These are phyloP conservation scores for Aciculoconidium aculeatum DNA, from an alignment of 805 yeast genomes.

Conservation along the genomic window DNA sequence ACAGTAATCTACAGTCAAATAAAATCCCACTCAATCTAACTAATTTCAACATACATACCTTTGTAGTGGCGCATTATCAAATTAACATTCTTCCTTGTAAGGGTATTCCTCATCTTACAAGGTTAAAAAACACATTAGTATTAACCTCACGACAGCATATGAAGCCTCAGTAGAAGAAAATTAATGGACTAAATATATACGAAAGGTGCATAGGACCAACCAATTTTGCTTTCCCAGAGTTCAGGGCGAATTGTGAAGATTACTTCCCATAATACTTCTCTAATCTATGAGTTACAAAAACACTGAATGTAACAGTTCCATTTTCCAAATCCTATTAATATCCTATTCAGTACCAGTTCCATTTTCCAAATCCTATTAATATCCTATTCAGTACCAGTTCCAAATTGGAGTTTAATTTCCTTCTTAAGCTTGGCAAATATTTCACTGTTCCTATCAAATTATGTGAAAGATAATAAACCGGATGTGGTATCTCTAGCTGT, in stretches of 20 bases:
- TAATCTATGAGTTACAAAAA: slow-evolving; percentile 40
- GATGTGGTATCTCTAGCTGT: slow-evolving; percentile 28
- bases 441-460: slow-evolving; percentile 19
- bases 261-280: slow-evolving; percentile 18
- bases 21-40: no score
- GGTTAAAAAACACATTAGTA: slow-evolving; percentile 20
- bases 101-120: no score
- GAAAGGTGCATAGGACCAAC: slow-evolving; percentile 24
- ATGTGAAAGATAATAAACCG: slow-evolving; percentile 20
- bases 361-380: slow-evolving; percentile 19
- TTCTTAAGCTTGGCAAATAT: slow-evolving; percentile 15
- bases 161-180: slow-evolving; percentile 25
- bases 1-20: no score
- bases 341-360: slow-evolving; percentile 20
- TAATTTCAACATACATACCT: slow-evolving; percentile 13
- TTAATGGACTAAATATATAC: slow-evolving; percentile 26
- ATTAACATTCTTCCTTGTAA: slow-evolving; percentile 23
- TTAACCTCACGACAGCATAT: slow-evolving; percentile 17
- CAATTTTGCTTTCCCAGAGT: slow-evolving; percentile 20
- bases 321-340: slow-evolving; percentile 19
- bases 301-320: slow-evolving; percentile 16
- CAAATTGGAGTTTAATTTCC: slow-evolving; percentile 16
- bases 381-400: slow-evolving; percentile 16
- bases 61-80: slow-evolving; percentile 20
- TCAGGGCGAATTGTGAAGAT: slow-evolving; percentile 18